A percentile compares a stretch with the other conserved stretches of the same genome.
Conservation (phyloP, 164 flowering plant species). For the Tetrastigma voinierianum region DNA sequence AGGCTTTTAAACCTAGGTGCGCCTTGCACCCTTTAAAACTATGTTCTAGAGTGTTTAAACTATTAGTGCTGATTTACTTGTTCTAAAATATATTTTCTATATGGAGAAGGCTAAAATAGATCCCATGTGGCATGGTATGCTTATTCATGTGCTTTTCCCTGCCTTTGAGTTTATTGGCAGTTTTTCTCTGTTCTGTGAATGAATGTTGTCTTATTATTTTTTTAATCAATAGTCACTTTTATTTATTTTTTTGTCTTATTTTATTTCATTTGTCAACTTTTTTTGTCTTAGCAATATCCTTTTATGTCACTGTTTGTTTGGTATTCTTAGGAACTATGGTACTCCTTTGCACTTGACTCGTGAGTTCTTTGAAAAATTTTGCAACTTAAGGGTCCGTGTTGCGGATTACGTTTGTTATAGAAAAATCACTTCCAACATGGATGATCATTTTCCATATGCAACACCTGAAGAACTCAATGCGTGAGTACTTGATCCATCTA, state of each 20-base stretch:
- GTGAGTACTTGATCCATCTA: constrained; percentile 43
- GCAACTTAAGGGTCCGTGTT: constrained; percentile 88
- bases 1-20: no score
- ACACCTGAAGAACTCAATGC: constrained; percentile 81
- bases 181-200: no score
- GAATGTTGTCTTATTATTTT: no score
- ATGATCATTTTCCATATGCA: constrained; percentile 96
- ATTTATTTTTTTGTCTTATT: background rate
- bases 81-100: no score
- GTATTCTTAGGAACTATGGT: constrained; percentile 76
- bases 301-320: constrained; percentile 12
- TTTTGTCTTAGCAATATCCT: background rate
- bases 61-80: no score
- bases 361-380: constrained; percentile 93
- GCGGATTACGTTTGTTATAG: constrained; percentile 96
- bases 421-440: constrained; percentile 97
- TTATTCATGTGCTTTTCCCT: no score
- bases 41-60: no score
- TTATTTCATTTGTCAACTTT: background rate
- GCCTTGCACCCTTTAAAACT: no score
- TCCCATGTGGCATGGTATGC: no score
- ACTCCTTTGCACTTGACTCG: constrained; percentile 91
- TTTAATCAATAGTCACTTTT: no score
- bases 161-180: no score
- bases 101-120: no score